Conservation (phyloP, 2,329 filamentous ascomycete species). For the Plenodomus biglobosus region DNA sequence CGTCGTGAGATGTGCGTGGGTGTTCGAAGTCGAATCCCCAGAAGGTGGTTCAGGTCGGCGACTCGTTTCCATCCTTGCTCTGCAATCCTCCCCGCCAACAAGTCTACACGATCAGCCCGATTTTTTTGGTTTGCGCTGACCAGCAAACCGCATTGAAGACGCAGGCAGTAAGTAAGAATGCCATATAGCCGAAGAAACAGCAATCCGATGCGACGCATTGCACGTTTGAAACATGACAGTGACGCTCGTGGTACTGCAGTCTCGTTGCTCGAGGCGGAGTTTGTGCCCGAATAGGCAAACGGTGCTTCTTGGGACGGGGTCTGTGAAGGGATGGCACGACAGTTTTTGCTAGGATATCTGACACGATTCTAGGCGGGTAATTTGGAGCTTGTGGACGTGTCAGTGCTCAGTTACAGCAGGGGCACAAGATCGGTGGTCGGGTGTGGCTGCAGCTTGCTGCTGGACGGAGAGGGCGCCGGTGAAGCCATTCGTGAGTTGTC, state of each 20-base stretch:
- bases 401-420: not conserved
- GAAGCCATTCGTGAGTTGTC: too few relatives aligned
- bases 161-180: too few relatives aligned
- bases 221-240: not conserved
- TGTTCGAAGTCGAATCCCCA: conserved; percentile 16
- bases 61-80: conserved; percentile 7
- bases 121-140: conserved; percentile 1
- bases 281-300: not conserved
- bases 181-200: too few relatives aligned
- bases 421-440: not conserved
- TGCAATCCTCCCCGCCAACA: not conserved
- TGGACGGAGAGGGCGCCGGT: not conserved
- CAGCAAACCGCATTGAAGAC: too few relatives aligned
- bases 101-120: too few relatives aligned
- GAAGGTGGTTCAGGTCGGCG: conserved; percentile 37
- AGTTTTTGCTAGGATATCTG: not conserved
- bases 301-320: not conserved
- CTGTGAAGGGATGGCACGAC: too few relatives aligned
- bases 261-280: not conserved
- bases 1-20: not conserved
- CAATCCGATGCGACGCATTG: not conserved
- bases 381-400: conserved; percentile 1
- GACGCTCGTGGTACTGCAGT: not conserved
- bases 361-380: not conserved
- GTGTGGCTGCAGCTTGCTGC: not conserved